Percentiles rank a stretch among this genome's conserved stretches.
Conservation (phyloP, 345 rosid species). For the Mangifera indica region DNA sequence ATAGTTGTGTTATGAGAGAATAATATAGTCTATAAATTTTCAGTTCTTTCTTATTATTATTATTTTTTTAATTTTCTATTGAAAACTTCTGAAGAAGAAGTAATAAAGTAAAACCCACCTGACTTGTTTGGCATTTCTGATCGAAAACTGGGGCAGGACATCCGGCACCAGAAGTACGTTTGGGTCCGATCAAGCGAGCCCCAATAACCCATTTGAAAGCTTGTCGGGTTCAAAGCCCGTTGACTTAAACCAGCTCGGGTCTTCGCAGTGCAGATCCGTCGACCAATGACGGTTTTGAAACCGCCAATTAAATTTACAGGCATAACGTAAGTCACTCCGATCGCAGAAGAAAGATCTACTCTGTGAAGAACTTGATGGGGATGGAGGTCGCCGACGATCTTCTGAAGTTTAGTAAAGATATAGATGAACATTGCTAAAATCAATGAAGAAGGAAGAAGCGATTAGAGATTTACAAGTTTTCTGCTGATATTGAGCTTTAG, state of each 20-base stretch:
- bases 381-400: too few relatives aligned
- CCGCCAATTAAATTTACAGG: neutral
- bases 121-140: neutral
- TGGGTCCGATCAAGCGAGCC: neutral
- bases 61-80: neutral
- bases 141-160: neutral
- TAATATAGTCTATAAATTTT: too few relatives aligned
- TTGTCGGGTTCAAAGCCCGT: neutral
- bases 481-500: neutral
- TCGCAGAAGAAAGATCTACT: neutral
- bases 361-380: too few relatives aligned
- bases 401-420: too few relatives aligned
- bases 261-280: neutral
- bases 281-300: neutral
- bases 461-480: too few relatives aligned
- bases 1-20: too few relatives aligned
- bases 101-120: neutral
- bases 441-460: too few relatives aligned
- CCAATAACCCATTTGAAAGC: neutral
- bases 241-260: neutral
- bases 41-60: neutral
- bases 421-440: too few relatives aligned
- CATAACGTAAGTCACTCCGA: neutral
- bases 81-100: too few relatives aligned
- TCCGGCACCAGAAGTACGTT: neutral